Conservation (phyloP, 768 basidiomycete genomes). For the Mrakia hoshinonis region DNA sequence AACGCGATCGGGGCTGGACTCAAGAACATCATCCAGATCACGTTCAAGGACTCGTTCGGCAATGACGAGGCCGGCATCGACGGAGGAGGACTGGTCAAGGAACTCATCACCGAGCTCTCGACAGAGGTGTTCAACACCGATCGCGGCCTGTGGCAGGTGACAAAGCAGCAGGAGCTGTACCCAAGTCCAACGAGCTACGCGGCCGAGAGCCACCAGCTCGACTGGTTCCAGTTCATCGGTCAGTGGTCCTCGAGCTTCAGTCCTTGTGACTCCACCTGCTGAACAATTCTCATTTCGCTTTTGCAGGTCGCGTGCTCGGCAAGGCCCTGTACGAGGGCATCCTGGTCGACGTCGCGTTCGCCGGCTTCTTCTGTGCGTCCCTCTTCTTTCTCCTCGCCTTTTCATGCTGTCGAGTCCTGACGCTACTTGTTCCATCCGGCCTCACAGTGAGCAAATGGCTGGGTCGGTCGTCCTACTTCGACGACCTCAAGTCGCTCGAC, state of each 20-base stretch:
- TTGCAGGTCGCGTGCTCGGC: constrained; percentile 79
- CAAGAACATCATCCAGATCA: constrained; percentile 74
- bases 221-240: constrained; percentile 30
- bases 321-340: constrained; percentile 97
- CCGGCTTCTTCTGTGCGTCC: constrained; percentile 73
- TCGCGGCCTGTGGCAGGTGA: constrained; percentile 86
- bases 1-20: constrained; percentile 57
- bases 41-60: constrained; percentile 85
- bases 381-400: too few relatives aligned
- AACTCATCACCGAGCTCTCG: constrained; percentile 84
- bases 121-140: constrained; percentile 94
- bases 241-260: too few relatives aligned
- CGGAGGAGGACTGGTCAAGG: constrained; percentile 81
- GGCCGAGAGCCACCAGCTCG: constrained; percentile 48
- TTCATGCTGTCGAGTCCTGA: not conserved
- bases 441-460: constrained; percentile 62
- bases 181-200: constrained; percentile 90
- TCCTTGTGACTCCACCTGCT: not conserved
- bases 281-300: too few relatives aligned
- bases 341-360: constrained; percentile 86
- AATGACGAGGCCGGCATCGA: constrained; percentile 55
- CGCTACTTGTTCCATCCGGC: constrained; percentile 26
- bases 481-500: constrained; percentile 85
- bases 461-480: constrained; percentile 80
- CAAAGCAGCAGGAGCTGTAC: constrained; percentile 84